Evolutionary conservation across 2,329 filamentous ascomycete genomes (phyloP).

Genomic region (Ceratocystis eucalypticola): DNA sequence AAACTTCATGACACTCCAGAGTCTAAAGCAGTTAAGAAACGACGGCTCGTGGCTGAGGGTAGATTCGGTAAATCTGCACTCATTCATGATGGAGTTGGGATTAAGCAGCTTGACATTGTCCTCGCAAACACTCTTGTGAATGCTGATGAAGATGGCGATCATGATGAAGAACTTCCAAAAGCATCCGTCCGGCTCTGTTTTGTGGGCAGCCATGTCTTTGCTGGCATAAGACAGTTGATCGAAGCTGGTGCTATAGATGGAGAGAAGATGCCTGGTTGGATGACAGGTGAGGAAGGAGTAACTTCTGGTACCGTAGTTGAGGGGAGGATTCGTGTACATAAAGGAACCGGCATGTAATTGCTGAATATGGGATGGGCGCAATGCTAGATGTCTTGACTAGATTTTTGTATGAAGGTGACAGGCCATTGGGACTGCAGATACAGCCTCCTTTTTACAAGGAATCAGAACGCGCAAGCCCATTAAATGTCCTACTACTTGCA

Average conservation of each 20-base stretch:
- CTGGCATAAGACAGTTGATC: slow-evolving; percentile 62
- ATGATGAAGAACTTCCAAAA: slow-evolving; percentile 21
- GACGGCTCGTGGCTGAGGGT: slow-evolving; percentile 47
- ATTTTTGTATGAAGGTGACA: background rate
- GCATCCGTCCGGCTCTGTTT: slow-evolving; percentile 55
- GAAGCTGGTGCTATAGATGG: slow-evolving; percentile 65
- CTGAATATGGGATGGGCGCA: background rate
- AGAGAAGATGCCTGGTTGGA: slow-evolving; percentile 71
- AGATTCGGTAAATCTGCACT: slow-evolving; percentile 54
- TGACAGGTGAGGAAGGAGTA: slow-evolving; percentile 76
- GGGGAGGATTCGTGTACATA: slow-evolving; percentile 49
- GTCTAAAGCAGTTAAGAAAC: slow-evolving; percentile 38
- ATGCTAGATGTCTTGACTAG: background rate
- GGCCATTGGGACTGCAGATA: background rate
- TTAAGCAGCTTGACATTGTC: slow-evolving; percentile 51
- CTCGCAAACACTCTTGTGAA: background rate
- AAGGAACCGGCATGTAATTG: background rate
- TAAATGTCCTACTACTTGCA: background rate
- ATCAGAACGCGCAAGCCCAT: background rate
- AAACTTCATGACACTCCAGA: background rate
- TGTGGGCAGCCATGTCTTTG: slow-evolving; percentile 65
- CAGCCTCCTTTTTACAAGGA: background rate
- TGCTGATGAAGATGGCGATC: background rate
- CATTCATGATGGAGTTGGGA: slow-evolving; percentile 43
- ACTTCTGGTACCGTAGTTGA: slow-evolving; percentile 56